Base-by-base conservation (phyloP, 148 eudicot genomes). In the Cornus controversa region DNA sequence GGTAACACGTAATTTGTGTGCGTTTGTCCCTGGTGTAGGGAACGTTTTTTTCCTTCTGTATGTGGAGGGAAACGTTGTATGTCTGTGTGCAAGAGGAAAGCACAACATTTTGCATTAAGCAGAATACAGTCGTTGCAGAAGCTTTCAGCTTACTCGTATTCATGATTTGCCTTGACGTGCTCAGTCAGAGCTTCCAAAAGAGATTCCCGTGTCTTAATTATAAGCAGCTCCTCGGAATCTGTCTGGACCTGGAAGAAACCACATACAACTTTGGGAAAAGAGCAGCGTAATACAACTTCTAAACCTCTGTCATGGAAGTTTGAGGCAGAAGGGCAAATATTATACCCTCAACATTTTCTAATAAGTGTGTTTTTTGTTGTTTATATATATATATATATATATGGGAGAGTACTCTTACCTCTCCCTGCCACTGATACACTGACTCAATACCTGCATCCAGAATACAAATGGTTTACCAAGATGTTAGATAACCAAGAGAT, bases 191-290 rank as follows among this genome's bases (percentile, higher is more conserved):
- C 95, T 60, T 82, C 90, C 70, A 96, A 72, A 74, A 96, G 94
- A 78, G 99, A 92, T 79, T 96, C 99, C 88, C 99, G 77, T 29
- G 99, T 96, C 84, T 96, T 96, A 78, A 96, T 92, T 78, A 96
- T 93, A 27, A 96, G 99, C 74, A 96, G 80, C 83, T 93, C 99
- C 87, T 96, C 99, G 5, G 93, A 80, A 85, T 96, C 99, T 72
- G 95, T 92, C 65, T 96, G 94, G 65, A 96, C 86, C 99, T 96
- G 93, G 83, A 82, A 75, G 73, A 71, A 73, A 72, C 65, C 31
- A 34, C 37, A 15, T 10, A 1, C 22, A 80, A 15, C 62, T 36
- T 2, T 37, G 15, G 10, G 40, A 6, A 40, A 40, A 69, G 9
- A 25, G 8, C 8, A 14, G 24, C 16, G 22, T 6, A 74, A 24